Base-by-base conservation (phyloP, 2,329 filamentous ascomycete genomes). In the Sporothrix curviconia region DNA sequence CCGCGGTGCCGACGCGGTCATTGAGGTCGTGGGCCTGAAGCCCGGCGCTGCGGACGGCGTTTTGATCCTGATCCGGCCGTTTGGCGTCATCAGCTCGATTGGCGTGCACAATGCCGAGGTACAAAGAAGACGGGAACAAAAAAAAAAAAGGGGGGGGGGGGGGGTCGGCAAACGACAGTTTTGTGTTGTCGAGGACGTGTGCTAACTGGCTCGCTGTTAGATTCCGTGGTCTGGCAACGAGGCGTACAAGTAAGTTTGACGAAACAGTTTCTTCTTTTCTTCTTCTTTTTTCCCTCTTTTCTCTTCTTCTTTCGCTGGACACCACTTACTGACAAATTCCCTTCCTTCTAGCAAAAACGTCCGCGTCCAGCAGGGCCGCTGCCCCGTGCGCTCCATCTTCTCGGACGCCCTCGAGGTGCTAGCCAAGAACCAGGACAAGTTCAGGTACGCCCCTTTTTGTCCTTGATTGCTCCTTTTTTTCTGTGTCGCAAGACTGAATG, bases 1-100 rank as follows among this genome's bases (percentile, higher is more conserved):
- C 7, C 79, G 92, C 39, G 92, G 92, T 7, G 91, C 91, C 14
- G 92, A 96, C 72, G 84, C 89, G 17, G 84, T 94, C 2, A 84
- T 96, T 63, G 88, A 92, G 70, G 86, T 89, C 7, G 88, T 91
- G 25, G 87, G 87, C 0, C 72, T 86, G 60, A n/a, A 84, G 82
- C 55, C 80, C 84, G 37, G 88, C 87, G 2, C 70, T 91, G 66
- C 81, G 78, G 65, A 88, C 84, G 36, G 87, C 82, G 0, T 90
- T 85, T 69, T 86, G n/a, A n/a, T 90, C 32, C 69, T 90, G 17
- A 69, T 91, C 57, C 78, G 88, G 55, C 86, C 87, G 1, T 91
- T 84, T 74, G 87, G 87, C 5, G 80, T 79, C 40, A 87, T 91
- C 63, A 86, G 83, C 64, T 89, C 85, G 66, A 87, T 90, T 59